Evolutionary conservation across 768 basidiomycete genomes (phyloP).

Genomic region (Russula olivacea): DNA sequence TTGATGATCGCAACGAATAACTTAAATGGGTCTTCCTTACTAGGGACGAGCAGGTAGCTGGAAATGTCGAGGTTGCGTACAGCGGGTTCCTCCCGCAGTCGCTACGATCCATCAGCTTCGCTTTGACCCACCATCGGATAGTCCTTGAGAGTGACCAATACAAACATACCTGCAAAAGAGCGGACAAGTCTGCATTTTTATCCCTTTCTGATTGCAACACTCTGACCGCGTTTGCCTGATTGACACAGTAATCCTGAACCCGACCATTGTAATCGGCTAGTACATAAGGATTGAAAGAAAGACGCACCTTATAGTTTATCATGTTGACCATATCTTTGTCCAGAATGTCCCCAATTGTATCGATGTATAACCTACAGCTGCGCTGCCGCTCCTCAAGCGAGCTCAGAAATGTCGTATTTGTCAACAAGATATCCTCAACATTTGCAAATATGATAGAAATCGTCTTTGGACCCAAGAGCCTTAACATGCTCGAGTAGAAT

Average conservation of each 20-base stretch:
- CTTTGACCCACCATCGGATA: background rate
- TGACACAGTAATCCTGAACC: slow-evolving; percentile 78
- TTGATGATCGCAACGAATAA: background rate
- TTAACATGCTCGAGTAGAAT: slow-evolving; percentile 78
- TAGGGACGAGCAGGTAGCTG: slow-evolving; percentile 87
- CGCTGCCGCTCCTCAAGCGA: slow-evolving; percentile 88
- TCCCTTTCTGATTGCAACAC: slow-evolving; percentile 69
- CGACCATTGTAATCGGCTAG: background rate
- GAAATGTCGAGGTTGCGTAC: slow-evolving; percentile 83
- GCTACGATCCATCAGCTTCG: slow-evolving; percentile 36
- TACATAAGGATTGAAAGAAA: background rate
- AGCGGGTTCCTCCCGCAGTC: slow-evolving; percentile 67
- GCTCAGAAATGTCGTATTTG: slow-evolving; percentile 83
- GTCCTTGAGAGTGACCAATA: background rate
- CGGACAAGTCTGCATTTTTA: slow-evolving; percentile 55
- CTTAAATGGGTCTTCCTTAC: slow-evolving; percentile 39
- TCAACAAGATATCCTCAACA: slow-evolving; percentile 85
- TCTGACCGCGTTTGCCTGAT: slow-evolving; percentile 74
- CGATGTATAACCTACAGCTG: slow-evolving; percentile 85
- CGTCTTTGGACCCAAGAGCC: slow-evolving; percentile 67
- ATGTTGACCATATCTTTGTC: slow-evolving; percentile 69
- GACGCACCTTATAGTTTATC: slow-evolving; percentile 68
- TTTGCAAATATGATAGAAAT: slow-evolving; percentile 85
- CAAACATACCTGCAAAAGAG: slow-evolving; percentile 55
- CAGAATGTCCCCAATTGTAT: slow-evolving; percentile 82